A percentile compares a stretch with the other conserved stretches of the same genome.
Evolutionary conservation across 306 rosid species (phyloP).

Genomic region (Arachis stenosperma): DNA sequence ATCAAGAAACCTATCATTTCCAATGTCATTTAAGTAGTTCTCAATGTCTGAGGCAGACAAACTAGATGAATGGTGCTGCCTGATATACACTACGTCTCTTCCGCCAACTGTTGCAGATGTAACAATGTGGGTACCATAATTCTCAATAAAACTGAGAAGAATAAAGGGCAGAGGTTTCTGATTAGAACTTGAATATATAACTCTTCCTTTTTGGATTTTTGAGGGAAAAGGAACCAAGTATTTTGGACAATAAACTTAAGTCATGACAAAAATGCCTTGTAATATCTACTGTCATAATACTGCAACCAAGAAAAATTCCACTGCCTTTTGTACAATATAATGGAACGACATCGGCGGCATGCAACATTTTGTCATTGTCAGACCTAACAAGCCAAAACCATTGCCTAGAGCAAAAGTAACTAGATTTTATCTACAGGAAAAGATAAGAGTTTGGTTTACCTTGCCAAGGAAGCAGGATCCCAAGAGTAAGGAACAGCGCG

Average conservation of each 20-base stretch:
- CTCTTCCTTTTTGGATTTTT: constrained; percentile 18
- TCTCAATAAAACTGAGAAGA: constrained; percentile 89
- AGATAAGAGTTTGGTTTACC: constrained; percentile 49
- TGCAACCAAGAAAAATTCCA: constrained; percentile 8
- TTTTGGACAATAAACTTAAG: constrained; percentile 28
- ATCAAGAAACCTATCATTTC: constrained; percentile 77
- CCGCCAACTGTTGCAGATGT: constrained; percentile 96
- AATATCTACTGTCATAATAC: constrained; percentile 23
- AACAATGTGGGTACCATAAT: constrained; percentile 92
- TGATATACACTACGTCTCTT: constrained; percentile 85
- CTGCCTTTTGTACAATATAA: constrained; percentile 1
- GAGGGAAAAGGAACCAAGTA: constrained; percentile 15
- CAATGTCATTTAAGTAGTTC: constrained; percentile 78
- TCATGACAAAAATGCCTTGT: constrained; percentile 8
- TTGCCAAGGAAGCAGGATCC: constrained; percentile 95
- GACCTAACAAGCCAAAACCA: constrained; percentile 23
- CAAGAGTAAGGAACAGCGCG: constrained; percentile 89
- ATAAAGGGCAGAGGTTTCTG: constrained; percentile 24
- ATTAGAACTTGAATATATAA: constrained; percentile 38
- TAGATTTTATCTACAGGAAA: constrained; percentile 7
- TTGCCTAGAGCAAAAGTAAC: background rate
- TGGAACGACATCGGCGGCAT: constrained; percentile 21
- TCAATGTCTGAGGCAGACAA: constrained; percentile 76
- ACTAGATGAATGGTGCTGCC: constrained; percentile 93
- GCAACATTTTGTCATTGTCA: background rate